Evolutionary conservation across 1,284 basidiomycete genomes (phyloP).

Genomic region (Cutaneotrichosporon curvatum): DNA sequence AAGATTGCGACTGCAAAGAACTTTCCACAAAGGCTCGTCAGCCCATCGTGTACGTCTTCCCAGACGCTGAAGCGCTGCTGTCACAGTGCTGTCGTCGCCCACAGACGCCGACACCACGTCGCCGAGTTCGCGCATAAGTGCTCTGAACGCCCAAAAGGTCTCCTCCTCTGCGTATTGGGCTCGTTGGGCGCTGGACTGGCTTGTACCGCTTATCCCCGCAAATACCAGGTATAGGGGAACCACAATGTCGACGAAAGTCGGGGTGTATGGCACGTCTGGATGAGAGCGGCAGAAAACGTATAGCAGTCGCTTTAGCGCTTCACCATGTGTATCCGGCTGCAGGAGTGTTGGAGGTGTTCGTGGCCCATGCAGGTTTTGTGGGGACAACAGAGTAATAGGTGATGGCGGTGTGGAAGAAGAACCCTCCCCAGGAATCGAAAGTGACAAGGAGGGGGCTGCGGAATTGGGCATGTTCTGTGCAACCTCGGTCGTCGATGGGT

Average conservation of each 20-base stretch:
- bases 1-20: conserved; percentile 29
- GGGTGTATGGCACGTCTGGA: conserved; percentile 36
- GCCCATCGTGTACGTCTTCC: conserved; percentile 34
- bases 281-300: conserved; percentile 38
- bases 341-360: conserved; percentile 15
- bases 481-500: no score
- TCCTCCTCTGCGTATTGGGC: conserved; percentile 35
- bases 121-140: conserved; percentile 33
- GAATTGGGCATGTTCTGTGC: no score
- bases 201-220: conserved; percentile 9
- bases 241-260: conserved; percentile 40
- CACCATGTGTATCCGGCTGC: conserved; percentile 36
- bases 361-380: conserved; percentile 18
- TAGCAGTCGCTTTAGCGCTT: conserved; percentile 41
- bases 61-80: conserved; percentile 21
- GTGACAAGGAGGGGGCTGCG: conserved; percentile 5
- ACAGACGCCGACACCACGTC: conserved; percentile 16
- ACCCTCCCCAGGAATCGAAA: conserved; percentile 14
- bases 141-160: conserved; percentile 39
- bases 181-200: not conserved
- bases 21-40: conserved; percentile 26
- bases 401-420: conserved; percentile 11
- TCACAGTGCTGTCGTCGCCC: conserved; percentile 3
- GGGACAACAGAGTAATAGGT: conserved; percentile 37
- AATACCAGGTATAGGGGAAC: conserved; percentile 41